A percentile compares a stretch with the other conserved stretches of the same genome.
These are phyloP conservation scores for Plasmodium gonderi DNA, from an alignment of 169 alveolate species.

Conservation along the genomic window DNA sequence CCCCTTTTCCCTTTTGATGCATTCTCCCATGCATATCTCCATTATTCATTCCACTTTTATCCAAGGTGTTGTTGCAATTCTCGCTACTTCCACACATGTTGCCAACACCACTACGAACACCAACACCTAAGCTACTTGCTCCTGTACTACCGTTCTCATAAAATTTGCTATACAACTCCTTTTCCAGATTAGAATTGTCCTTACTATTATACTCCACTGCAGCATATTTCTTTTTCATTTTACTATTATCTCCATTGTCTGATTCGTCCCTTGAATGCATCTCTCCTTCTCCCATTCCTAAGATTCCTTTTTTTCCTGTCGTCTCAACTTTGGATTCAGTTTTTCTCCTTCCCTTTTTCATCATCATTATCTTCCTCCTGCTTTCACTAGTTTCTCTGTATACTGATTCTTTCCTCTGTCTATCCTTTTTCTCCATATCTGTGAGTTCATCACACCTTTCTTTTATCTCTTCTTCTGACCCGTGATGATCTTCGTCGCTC, in stretches of 20 bases:
- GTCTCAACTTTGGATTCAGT: too few species aligned
- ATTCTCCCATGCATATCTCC: slow-evolving; percentile 2
- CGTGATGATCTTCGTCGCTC: too few species aligned
- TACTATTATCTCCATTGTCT: background rate
- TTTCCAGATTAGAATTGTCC: slow-evolving; percentile 10
- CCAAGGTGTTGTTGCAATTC: background rate
- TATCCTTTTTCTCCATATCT: background rate
- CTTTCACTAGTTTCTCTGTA: background rate
- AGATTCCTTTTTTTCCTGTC: background rate
- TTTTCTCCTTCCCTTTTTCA: background rate
- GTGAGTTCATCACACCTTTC: background rate
- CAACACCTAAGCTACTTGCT: background rate
- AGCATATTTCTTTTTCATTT: background rate
- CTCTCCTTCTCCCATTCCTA: background rate
- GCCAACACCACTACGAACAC: background rate
- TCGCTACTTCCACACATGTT: background rate
- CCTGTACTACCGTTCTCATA: slow-evolving; percentile 5
- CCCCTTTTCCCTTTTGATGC: background rate
- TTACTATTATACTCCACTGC: background rate
- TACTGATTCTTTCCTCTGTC: background rate
- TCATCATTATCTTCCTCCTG: background rate
- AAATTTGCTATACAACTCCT: slow-evolving; percentile 55
- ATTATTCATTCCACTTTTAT: background rate
- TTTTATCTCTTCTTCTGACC: background rate
- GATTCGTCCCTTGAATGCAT: background rate